Conservation (phyloP, 192 early-diverging fungal species). For the Backusella macrospora region DNA sequence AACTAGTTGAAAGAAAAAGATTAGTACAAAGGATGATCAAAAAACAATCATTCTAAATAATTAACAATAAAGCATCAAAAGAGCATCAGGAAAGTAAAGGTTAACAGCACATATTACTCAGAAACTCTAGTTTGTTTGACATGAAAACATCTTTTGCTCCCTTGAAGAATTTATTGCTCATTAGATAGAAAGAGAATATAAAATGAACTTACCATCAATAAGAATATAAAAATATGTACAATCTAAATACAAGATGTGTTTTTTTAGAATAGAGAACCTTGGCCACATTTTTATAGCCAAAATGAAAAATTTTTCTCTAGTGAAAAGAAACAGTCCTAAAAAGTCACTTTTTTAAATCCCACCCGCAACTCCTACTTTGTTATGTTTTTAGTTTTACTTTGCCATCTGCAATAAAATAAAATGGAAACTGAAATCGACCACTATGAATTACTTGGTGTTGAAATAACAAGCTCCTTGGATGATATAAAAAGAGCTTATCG, state of each 20-base stretch:
- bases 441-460: slow-evolving; percentile 51
- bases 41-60: neutral
- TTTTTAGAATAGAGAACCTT: neutral
- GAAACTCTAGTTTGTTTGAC: slow-evolving; percentile 46
- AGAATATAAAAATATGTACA: neutral
- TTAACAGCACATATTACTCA: slow-evolving; percentile 35
- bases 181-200: neutral
- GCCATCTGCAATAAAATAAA: neutral
- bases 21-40: neutral
- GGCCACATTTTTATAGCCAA: slow-evolving; percentile 7
- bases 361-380: neutral
- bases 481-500: slow-evolving; percentile 57
- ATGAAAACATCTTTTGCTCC: slow-evolving; percentile 28
- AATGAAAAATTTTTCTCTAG: slow-evolving; percentile 21
- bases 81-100: slow-evolving; percentile 28
- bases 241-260: too few species aligned
- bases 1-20: neutral
- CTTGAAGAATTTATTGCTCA: neutral
- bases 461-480: slow-evolving; percentile 43
- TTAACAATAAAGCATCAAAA: slow-evolving; percentile 18
- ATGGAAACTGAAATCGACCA: slow-evolving; percentile 44
- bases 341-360: slow-evolving; percentile 17
- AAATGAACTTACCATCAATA: neutral
- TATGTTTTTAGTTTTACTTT: slow-evolving; percentile 12
- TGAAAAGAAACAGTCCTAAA: neutral